Evolutionary conservation across 2,329 filamentous ascomycete species (phyloP).

Genomic region (Dryadomyces quercus-mongolicae): DNA sequence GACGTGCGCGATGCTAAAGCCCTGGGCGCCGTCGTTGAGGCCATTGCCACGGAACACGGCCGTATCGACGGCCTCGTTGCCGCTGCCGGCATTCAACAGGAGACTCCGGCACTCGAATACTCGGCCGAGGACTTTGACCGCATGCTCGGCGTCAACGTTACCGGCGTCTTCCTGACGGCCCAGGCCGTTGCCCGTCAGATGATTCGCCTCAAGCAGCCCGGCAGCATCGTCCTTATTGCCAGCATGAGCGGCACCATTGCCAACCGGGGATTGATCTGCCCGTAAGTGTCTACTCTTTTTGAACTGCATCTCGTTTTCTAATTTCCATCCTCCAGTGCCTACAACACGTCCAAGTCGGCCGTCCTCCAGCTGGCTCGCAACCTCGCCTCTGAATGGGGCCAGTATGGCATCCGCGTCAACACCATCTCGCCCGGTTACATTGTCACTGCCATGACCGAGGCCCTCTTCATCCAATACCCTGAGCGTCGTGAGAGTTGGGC

Average conservation of each 20-base stretch:
- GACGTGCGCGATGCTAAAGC: constrained; percentile 63
- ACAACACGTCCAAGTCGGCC: constrained; percentile 66
- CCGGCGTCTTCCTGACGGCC: constrained; percentile 21
- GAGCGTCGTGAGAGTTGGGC: constrained; percentile 60
- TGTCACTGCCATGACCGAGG: constrained; percentile 71
- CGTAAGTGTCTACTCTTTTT: constrained; percentile 31
- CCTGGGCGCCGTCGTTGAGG: constrained; percentile 54
- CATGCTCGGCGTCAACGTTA: constrained; percentile 1
- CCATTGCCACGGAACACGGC: constrained; percentile 58
- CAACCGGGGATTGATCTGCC: constrained; percentile 46
- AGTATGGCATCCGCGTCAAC: constrained; percentile 65
- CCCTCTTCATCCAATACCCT: constrained; percentile 64
- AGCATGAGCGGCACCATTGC: constrained; percentile 59
- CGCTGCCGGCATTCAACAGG: neutral
- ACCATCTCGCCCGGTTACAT: constrained; percentile 73
- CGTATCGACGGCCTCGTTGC: constrained; percentile 21
- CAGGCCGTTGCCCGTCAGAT: constrained; percentile 62
- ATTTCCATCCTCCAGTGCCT: constrained; percentile 30
- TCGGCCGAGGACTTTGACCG: neutral
- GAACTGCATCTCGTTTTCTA: neutral
- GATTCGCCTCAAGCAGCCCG: constrained; percentile 40
- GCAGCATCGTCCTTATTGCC: constrained; percentile 56
- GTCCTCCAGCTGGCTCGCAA: constrained; percentile 61
- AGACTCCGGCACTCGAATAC: neutral
- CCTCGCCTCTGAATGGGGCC: constrained; percentile 62